phyloP scores from a whole-genome alignment of 2,329 filamentous ascomycete species.

The Coniochaeta sp. region DNA sequence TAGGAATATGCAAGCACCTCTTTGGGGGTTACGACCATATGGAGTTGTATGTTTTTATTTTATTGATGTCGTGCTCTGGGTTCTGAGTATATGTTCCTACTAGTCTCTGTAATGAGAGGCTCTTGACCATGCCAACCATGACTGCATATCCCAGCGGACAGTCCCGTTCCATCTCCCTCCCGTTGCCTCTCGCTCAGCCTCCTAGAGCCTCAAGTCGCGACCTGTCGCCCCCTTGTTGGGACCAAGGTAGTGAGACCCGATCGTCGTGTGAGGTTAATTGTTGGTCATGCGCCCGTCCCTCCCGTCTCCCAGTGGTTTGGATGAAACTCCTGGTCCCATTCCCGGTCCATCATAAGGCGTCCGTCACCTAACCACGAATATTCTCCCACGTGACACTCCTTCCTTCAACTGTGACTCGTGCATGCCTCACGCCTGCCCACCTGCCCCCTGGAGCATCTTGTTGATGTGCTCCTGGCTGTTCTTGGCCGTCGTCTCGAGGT shows the following conservation, averaged over 20 bases:
- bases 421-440: slow-evolving; percentile 15
- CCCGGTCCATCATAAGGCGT: background rate
- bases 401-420: background rate
- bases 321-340: background rate
- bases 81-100: too few species aligned
- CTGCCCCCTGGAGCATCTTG: slow-evolving; percentile 65
- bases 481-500: slow-evolving; percentile 90
- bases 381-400: slow-evolving; percentile 2
- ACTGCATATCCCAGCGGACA: background rate
- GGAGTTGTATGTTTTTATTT: too few species aligned
- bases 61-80: too few species aligned
- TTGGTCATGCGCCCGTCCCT: background rate
- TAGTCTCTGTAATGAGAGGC: too few species aligned
- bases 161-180: background rate
- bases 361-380: background rate
- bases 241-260: background rate
- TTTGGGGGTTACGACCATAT: too few species aligned
- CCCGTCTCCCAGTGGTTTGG: background rate
- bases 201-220: background rate
- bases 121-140: background rate
- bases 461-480: slow-evolving; percentile 90
- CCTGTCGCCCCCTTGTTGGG: background rate
- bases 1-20: too few species aligned
- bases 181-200: background rate
- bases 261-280: slow-evolving; percentile 1